Evolutionary conservation across 164 flowering plant species (phyloP), one percentile per base, ranked within the genome.

Genomic region (Piper betle): DNA sequence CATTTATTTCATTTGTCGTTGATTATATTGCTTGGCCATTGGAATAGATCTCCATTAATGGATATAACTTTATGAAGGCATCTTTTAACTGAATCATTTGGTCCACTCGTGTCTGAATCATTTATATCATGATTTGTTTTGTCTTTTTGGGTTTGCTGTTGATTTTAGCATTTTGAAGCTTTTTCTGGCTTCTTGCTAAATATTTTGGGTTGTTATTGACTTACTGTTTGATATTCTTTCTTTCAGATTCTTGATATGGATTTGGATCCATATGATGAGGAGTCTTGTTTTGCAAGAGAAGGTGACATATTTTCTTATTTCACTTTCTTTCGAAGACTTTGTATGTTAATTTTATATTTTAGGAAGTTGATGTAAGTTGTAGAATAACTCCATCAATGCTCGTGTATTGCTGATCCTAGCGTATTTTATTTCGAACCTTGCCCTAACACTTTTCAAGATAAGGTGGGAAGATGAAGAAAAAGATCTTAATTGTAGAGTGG

Each of bases 211-310:
- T 40, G 60, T 60, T 48, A 39, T 37, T 37, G 53, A 57, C 39
- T 48, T 20, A 41, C 59, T 41, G 66, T 17, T 63, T 65, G 37
- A 55, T 64, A 12, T 58, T 64, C 25, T 64, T 52, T 40, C 60
- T 61, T 65, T 58, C 83, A 91, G 98, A 77, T 91, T 65, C 92
- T 91, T 66, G 95, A 87, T 59, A 86, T 84, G 98, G 92, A 87
- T 61, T 79, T 91, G 77, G 85, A 72, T 60, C 86, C 92, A 42
- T 68, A 71, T 61, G 84, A 78, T 48, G 72, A 80, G 64, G 88
- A 82, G 48, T 61, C 75, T 17, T 68, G 62, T 70, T 75, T 71
- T 66, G 69, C 57, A 11, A 77, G 66, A 62, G 81, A 77, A 83
- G 97, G 97, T 91, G 80, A 68, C 8, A 39, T 39, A 38, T 13